Conservation (phyloP, 208 protist species). For the Kentomonas sorsogonicus region DNA sequence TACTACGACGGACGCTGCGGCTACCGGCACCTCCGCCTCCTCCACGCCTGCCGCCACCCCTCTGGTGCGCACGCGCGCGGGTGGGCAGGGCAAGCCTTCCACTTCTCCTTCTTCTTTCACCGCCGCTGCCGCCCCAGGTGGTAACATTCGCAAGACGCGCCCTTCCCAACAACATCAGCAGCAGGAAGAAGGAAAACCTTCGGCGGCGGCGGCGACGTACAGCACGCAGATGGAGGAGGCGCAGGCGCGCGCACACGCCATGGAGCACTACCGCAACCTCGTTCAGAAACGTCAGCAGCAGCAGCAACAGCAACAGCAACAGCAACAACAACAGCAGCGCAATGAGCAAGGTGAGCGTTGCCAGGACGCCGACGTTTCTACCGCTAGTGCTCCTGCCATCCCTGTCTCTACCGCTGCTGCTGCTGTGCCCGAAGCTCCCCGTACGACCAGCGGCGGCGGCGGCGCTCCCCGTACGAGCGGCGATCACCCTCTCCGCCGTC, state of each 20-base stretch:
- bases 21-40: neutral
- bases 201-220: too few relatives aligned
- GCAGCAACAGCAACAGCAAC: constrained; percentile 13
- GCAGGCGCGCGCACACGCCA: constrained; percentile 31
- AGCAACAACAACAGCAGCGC: constrained; percentile 3
- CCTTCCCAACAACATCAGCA: constrained; percentile 43
- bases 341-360: neutral
- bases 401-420: too few relatives aligned
- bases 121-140: too few relatives aligned
- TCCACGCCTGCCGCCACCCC: neutral
- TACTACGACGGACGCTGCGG: neutral
- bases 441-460: too few relatives aligned
- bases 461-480: too few relatives aligned
- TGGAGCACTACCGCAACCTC: constrained; percentile 63
- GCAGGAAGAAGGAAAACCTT: constrained; percentile 32
- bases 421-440: too few relatives aligned
- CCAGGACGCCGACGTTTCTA: neutral
- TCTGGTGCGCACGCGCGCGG: too few relatives aligned
- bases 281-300: constrained; percentile 18
- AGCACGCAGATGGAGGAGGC: constrained; percentile 37
- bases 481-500: too few relatives aligned
- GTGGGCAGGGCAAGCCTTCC: too few relatives aligned
- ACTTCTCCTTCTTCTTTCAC: too few relatives aligned
- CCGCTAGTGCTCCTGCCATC: too few relatives aligned
- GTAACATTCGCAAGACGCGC: constrained; percentile 19